Evolutionary conservation across 2,329 filamentous ascomycete species (phyloP).

Genomic region (Setomelanomma holmii): DNA sequence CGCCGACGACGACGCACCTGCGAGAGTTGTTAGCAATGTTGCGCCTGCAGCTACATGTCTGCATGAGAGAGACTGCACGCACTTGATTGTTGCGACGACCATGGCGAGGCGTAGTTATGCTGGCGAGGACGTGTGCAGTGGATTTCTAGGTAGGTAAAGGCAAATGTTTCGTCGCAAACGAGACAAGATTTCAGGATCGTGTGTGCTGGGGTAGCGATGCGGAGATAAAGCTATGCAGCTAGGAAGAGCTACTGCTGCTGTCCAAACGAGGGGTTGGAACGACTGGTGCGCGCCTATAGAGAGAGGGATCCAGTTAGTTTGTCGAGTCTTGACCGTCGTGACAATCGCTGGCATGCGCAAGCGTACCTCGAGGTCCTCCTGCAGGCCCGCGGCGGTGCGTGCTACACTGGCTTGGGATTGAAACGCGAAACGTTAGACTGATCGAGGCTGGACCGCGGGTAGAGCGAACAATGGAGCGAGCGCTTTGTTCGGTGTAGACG

Average conservation of each 20-base stretch:
- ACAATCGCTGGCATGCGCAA: conserved; percentile 25
- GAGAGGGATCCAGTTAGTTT: conserved; percentile 36
- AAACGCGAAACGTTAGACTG: conserved; percentile 49
- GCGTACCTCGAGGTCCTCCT: conserved; percentile 39
- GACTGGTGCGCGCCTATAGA: conserved; percentile 38
- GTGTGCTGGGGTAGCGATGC: conserved; percentile 25
- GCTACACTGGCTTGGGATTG: conserved; percentile 44
- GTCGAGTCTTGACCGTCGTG: conserved; percentile 24
- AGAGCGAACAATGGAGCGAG: conserved; percentile 34
- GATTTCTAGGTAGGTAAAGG: background rate
- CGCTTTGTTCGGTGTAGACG: conserved; percentile 15
- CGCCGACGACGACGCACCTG: conserved; percentile 98
- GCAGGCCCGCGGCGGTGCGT: conserved; percentile 42
- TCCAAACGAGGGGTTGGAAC: conserved; percentile 48
- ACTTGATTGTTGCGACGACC: conserved; percentile 54
- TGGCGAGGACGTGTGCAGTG: background rate
- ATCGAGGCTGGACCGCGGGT: conserved; percentile 38
- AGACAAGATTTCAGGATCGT: conserved; percentile 15
- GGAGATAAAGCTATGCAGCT: conserved; percentile 31
- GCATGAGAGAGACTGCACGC: conserved; percentile 23
- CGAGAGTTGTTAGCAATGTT: conserved; percentile 14
- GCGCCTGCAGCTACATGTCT: background rate
- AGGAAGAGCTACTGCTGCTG: conserved; percentile 20
- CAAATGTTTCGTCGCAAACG: conserved; percentile 18
- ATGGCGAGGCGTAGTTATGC: conserved; percentile 32